Conservation (phyloP, 2,329 filamentous ascomycete species). For the Cladosporium sp. region DNA sequence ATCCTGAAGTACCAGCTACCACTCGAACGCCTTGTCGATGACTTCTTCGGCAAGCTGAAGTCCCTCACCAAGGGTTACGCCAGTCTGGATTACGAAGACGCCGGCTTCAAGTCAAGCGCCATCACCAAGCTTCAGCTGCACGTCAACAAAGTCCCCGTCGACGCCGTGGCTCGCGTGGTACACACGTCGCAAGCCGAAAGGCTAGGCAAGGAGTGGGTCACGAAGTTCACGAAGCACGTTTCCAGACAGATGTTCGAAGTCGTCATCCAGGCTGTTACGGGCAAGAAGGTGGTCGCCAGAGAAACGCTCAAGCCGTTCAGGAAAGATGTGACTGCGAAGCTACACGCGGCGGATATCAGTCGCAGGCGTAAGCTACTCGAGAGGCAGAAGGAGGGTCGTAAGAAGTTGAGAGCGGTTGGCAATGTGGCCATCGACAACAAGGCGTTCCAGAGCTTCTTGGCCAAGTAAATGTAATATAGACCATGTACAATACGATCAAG, state of each 20-base stretch:
- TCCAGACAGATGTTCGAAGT: slow-evolving; percentile 97
- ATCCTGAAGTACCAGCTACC: slow-evolving; percentile 92
- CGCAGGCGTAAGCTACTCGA: slow-evolving; percentile 84
- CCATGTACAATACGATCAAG: neutral
- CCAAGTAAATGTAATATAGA: slow-evolving; percentile 59
- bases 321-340: slow-evolving; percentile 90
- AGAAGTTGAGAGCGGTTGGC: slow-evolving; percentile 77
- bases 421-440: slow-evolving; percentile 97
- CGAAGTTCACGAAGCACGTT: slow-evolving; percentile 95
- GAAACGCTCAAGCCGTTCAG: slow-evolving; percentile 96
- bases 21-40: slow-evolving; percentile 86
- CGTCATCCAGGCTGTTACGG: slow-evolving; percentile 87
- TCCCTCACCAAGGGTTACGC: slow-evolving; percentile 93
- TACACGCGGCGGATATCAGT: slow-evolving; percentile 87
- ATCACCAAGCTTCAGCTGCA: slow-evolving; percentile 89
- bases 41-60: slow-evolving; percentile 96
- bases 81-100: slow-evolving; percentile 94
- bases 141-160: slow-evolving; percentile 90
- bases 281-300: slow-evolving; percentile 79
- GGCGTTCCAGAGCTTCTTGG: slow-evolving; percentile 90
- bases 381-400: slow-evolving; percentile 94
- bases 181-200: slow-evolving; percentile 80
- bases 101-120: slow-evolving; percentile 77
- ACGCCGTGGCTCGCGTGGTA: slow-evolving; percentile 89
- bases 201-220: slow-evolving; percentile 84